phyloP scores from a whole-genome alignment of 2,329 filamentous ascomycete genomes.

The Claviceps humidiphila region DNA sequence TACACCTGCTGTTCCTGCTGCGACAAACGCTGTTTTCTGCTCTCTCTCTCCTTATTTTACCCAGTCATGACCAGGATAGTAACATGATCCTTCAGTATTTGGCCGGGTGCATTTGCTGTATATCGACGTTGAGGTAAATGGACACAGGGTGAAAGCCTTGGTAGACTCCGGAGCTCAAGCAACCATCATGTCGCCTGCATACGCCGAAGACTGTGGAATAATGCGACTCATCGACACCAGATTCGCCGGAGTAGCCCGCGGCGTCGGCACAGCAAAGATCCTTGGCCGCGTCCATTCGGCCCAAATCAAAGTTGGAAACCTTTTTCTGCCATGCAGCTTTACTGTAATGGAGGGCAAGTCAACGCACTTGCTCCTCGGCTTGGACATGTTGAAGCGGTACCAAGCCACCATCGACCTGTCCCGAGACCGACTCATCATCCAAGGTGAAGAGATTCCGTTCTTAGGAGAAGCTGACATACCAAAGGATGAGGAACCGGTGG shows the following conservation, averaged over 20 bases:
- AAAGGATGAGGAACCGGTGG: conserved; percentile 61
- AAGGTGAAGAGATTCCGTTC: conserved; percentile 78
- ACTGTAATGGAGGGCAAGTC: conserved; percentile 99
- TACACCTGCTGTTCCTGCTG: not conserved
- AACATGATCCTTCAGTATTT: conserved; percentile 51
- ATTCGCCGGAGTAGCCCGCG: conserved; percentile 82
- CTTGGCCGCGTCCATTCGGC: conserved; percentile 91
- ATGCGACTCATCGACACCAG: conserved; percentile 90
- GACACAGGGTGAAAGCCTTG: conserved; percentile 81
- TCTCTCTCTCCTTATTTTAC: not conserved
- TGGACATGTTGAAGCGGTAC: conserved; percentile 95
- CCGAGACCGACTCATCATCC: conserved; percentile 75
- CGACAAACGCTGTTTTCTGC: not conserved
- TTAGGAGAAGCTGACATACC: conserved; percentile 88
- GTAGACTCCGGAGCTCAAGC: conserved; percentile 96
- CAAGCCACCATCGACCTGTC: conserved; percentile 84
- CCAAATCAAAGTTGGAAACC: conserved; percentile 80
- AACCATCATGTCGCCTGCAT: conserved; percentile 95
- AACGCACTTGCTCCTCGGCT: conserved; percentile 80
- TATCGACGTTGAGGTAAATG: conserved; percentile 89
- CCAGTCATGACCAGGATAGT: conserved; percentile 1
- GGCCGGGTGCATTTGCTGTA: conserved; percentile 93
- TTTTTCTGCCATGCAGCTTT: conserved; percentile 86
- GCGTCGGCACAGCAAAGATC: conserved; percentile 88
- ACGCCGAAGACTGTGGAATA: conserved; percentile 84